These are phyloP conservation scores for Astrothelium subdiscretum DNA, from an alignment of 495 filamentous ascomycete species.

Conservation along the genomic window DNA sequence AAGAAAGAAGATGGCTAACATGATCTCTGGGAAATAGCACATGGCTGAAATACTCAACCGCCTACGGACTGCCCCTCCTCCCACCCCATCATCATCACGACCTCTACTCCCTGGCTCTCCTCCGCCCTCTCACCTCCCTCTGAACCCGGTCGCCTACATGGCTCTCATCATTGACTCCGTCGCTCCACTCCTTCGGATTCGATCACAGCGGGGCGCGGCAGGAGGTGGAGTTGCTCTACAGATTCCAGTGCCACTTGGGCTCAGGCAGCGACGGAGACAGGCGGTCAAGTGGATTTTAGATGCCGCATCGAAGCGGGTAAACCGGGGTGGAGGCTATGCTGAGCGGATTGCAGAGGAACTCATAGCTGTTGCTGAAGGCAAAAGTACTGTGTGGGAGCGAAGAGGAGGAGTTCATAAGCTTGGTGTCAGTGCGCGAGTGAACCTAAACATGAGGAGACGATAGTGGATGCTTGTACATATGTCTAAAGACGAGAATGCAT, in stretches of 20 bases:
- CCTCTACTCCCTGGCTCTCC: constrained; percentile 65
- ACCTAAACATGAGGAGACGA: constrained; percentile 36
- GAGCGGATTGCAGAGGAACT: constrained; percentile 79
- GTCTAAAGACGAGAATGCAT: not conserved
- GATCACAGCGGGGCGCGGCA: constrained; percentile 59
- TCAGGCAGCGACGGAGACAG: constrained; percentile 60
- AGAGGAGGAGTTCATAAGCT: constrained; percentile 60
- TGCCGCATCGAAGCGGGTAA: constrained; percentile 58
- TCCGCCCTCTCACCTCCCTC: constrained; percentile 47
- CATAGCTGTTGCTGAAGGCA: constrained; percentile 75
- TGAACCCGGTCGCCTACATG: constrained; percentile 32
- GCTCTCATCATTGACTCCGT: constrained; percentile 89
- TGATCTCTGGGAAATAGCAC: constrained; percentile 43
- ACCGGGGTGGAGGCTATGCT: constrained; percentile 52
- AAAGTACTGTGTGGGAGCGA: constrained; percentile 70
- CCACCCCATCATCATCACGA: constrained; percentile 51
- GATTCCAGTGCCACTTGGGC: constrained; percentile 62
- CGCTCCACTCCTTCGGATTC: constrained; percentile 75
- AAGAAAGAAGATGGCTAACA: not conserved
- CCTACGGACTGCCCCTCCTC: constrained; percentile 74
- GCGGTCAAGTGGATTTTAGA: constrained; percentile 86
- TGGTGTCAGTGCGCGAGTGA: constrained; percentile 59
- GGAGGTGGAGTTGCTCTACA: constrained; percentile 79
- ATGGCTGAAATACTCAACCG: constrained; percentile 75
- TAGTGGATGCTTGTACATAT: not conserved